Evolutionary conservation across 2,329 filamentous ascomycete genomes (phyloP).

Genomic region (Clonostachys rhizophaga): DNA sequence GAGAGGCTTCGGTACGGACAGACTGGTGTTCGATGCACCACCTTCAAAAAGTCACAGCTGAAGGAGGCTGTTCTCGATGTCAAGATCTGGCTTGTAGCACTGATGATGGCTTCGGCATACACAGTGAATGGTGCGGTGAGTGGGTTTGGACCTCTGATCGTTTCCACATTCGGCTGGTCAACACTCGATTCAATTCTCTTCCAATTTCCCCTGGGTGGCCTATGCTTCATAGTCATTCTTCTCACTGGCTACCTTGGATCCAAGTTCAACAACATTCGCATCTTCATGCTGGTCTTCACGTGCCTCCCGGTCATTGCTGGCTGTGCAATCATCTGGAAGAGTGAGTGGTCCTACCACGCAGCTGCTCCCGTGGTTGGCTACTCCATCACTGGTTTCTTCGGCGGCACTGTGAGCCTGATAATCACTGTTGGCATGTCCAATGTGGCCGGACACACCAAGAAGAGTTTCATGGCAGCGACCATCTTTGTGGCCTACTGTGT

Average conservation of each 20-base stretch:
- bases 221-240: conserved; percentile 65
- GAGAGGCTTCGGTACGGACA: conserved; percentile 43
- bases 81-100: conserved; percentile 42
- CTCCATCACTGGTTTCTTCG: conserved; percentile 69
- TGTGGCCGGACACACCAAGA: conserved; percentile 37
- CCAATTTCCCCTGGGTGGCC: conserved; percentile 67
- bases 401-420: conserved; percentile 59
- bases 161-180: conserved; percentile 65
- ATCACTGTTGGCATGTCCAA: conserved; percentile 46
- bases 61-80: conserved; percentile 37
- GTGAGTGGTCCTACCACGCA: conserved; percentile 57
- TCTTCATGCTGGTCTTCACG: conserved; percentile 59
- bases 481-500: conserved; percentile 35
- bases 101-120: conserved; percentile 50
- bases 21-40: conserved; percentile 40
- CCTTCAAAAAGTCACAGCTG: conserved; percentile 40
- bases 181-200: conserved; percentile 63
- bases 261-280: conserved; percentile 55
- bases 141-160: conserved; percentile 68
- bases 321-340: conserved; percentile 72
- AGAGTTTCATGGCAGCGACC: conserved; percentile 31
- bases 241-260: conserved; percentile 61
- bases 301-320: conserved; percentile 73
- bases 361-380: conserved; percentile 66
- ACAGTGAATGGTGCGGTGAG: conserved; percentile 68